These are phyloP conservation scores for Chromera velia DNA, from an alignment of 73 alveolate species.

Conservation along the genomic window DNA sequence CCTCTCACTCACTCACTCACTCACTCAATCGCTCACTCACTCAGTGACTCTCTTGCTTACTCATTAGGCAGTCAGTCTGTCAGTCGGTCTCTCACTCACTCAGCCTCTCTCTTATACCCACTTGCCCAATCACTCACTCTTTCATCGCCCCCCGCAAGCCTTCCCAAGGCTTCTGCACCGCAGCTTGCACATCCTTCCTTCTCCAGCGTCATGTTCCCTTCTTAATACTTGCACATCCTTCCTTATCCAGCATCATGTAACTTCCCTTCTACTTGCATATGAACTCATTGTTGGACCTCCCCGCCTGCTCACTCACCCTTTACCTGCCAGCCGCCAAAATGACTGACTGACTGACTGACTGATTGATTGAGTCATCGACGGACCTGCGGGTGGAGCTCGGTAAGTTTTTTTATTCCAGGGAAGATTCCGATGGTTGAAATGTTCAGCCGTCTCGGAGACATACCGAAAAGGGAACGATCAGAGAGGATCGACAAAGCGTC, in stretches of 20 bases:
- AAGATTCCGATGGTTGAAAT: constrained; percentile 32
- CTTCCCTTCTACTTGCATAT: neutral
- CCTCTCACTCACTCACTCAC: neutral
- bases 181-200: no score
- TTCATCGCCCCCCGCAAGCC: no score
- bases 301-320: neutral
- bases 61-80: no score
- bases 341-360: neutral
- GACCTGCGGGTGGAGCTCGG: neutral
- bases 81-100: no score
- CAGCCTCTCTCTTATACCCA: no score
- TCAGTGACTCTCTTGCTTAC: neutral
- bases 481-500: constrained; percentile 30
- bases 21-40: neutral
- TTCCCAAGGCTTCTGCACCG: no score
- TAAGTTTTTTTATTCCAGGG: constrained; percentile 31
- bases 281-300: neutral
- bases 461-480: neutral
- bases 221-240: no score
- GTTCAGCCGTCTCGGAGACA: constrained; percentile 19
- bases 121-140: no score
- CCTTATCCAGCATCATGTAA: neutral
- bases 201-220: no score
- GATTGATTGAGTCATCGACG: constrained; percentile 1
- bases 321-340: neutral